Conservation (phyloP, 805 yeast genomes). For the Ogataea wickerhamii region DNA sequence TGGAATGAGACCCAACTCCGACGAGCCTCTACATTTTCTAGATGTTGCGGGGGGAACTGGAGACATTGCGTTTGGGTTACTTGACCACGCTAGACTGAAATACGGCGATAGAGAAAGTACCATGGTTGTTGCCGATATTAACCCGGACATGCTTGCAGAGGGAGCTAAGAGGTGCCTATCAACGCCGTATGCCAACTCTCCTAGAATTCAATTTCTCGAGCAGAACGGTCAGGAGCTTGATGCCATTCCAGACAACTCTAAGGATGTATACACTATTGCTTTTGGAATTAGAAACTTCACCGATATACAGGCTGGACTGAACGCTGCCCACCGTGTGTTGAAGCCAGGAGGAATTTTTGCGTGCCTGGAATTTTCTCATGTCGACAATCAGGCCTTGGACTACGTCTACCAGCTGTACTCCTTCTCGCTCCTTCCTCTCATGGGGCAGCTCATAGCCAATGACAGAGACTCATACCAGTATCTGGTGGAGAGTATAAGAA, state of each 20-base stretch:
- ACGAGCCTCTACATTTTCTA: slow-evolving; percentile 76
- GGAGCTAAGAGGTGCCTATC: slow-evolving; percentile 71
- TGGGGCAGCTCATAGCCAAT: slow-evolving; percentile 94
- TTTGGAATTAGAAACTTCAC: slow-evolving; percentile 98
- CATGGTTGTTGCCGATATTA: slow-evolving; percentile 93
- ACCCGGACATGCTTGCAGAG: slow-evolving; percentile 92
- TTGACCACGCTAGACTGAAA: slow-evolving; percentile 81
- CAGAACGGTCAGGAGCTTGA: slow-evolving; percentile 93
- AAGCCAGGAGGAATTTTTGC: slow-evolving; percentile 98
- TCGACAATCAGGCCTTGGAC: slow-evolving; percentile 73
- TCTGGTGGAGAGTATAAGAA: slow-evolving; percentile 88
- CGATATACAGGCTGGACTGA: slow-evolving; percentile 85
- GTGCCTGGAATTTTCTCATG: slow-evolving; percentile 92
- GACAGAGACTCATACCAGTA: slow-evolving; percentile 96
- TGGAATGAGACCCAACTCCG: slow-evolving; percentile 79
- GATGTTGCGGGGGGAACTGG: slow-evolving; percentile 99
- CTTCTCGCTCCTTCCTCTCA: slow-evolving; percentile 78
- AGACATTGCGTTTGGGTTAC: slow-evolving; percentile 91
- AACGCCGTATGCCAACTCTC: slow-evolving; percentile 59
- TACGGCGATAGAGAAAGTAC: slow-evolving; percentile 71
- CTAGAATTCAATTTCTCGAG: slow-evolving; percentile 74
- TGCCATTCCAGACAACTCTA: slow-evolving; percentile 76
- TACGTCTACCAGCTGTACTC: slow-evolving; percentile 84
- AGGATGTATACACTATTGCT: slow-evolving; percentile 94
- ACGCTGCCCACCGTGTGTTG: slow-evolving; percentile 92